Evolutionary conservation across 2,329 filamentous ascomycete genomes (phyloP), one percentile per base, ranked within the genome.

Genomic region (Exutisphaerella laricina): DNA sequence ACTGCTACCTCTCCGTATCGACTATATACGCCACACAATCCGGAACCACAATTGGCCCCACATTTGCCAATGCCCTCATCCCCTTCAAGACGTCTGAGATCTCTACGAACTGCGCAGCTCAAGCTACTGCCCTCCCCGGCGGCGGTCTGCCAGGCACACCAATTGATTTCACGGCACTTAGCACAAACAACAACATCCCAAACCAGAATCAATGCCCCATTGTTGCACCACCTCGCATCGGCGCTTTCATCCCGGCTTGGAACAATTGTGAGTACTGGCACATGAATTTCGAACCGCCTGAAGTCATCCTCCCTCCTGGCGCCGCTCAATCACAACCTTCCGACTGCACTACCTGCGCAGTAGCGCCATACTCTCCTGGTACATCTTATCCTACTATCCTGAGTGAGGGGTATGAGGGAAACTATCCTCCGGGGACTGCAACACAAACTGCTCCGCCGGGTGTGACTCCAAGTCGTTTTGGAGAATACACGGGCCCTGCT

Each of bases 61-160:
- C 46, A 7, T 58, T 57, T 37, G 45, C 43, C 14, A 49, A 58
- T 23, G 45, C 46, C 7, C 53, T 59, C 39, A 30, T 58, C 10
- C 44, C 55, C 0, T 23, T 57, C 3, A 48, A 46, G 3, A 58
- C 54, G 2, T 43, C 41, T n/a, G 45, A 50, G 2, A 48, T 57
- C 22, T 58, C 46, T 1, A 56, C 52, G 12, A 46, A 50, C 10
- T 59, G 55, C 25, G 21, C 40, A 5, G 22, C 21, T 9, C 22
- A 21, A 21, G 21, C 40, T 9, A 36, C 20, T 10, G 34, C 16
- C 26, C 16, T 33, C 8, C 23, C n/a, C 12, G 40, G n/a, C 9
- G 17, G 10, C 8, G 21, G 17, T n/a, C 14, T 2, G 5, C 6
- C 21, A 14, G 17, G 22, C 8, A 33, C 31, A 18, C 39, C 26